Evolutionary conservation across 768 basidiomycete genomes (phyloP).

Genomic region (Podaxis rugospora): DNA sequence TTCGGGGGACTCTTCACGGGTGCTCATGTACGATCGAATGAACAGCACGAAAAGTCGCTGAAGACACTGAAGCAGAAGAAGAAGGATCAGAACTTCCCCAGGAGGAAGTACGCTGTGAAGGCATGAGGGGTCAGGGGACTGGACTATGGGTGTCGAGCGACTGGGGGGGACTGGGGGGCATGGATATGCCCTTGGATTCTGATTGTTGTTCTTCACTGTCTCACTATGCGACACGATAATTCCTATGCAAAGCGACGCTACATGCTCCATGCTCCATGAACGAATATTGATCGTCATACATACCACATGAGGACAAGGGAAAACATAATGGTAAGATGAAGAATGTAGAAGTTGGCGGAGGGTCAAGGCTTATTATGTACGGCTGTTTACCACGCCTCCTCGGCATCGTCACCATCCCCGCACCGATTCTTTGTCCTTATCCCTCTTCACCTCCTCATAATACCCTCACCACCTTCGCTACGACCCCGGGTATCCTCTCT

Average conservation of each 20-base stretch:
- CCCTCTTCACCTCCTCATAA: neutral
- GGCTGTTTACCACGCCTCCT: neutral
- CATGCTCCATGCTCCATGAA: slow-evolving; percentile 8
- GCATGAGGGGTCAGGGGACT: slow-evolving; percentile 45
- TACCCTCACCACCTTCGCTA: neutral
- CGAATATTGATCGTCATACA: neutral
- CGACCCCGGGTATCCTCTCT: neutral
- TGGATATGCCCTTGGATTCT: slow-evolving; percentile 21
- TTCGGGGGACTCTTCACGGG: neutral
- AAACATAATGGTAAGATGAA: too few relatives aligned
- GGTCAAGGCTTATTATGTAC: too few relatives aligned
- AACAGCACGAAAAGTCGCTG: slow-evolving; percentile 72
- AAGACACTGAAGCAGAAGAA: slow-evolving; percentile 93
- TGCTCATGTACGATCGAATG: neutral
- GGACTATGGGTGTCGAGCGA: slow-evolving; percentile 16
- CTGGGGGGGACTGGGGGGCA: slow-evolving; percentile 13
- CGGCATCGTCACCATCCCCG: neutral
- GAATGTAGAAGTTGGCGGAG: too few relatives aligned
- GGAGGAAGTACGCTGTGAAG: slow-evolving; percentile 94
- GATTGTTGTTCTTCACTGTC: slow-evolving; percentile 20
- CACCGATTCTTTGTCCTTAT: neutral
- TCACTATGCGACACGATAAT: slow-evolving; percentile 15
- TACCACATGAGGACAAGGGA: neutral
- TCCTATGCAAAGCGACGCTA: slow-evolving; percentile 3
- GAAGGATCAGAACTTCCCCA: slow-evolving; percentile 92